A percentile compares a stretch with the other conserved stretches of the same genome.
Conservation (phyloP, 192 early-diverging fungal species). For the Kickxella alabastrina region DNA sequence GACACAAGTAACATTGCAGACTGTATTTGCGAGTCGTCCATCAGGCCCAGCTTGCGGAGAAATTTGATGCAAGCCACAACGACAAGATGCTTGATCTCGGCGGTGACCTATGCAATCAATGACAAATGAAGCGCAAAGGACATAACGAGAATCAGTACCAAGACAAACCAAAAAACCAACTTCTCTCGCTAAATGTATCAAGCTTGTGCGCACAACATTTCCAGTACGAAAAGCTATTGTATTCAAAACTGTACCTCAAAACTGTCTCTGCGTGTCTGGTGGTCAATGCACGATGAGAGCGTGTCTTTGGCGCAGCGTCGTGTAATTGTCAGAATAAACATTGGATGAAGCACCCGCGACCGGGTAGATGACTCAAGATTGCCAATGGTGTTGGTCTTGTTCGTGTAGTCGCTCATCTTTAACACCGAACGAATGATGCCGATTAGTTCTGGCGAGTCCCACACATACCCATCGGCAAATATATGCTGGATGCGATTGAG, state of each 20-base stretch:
- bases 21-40: slow-evolving; percentile 34
- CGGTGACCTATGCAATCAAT: background rate
- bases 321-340: slow-evolving; percentile 29
- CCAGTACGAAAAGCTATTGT: too few species aligned
- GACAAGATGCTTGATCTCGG: slow-evolving; percentile 20
- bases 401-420: slow-evolving; percentile 12
- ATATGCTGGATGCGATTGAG: slow-evolving; percentile 31
- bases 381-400: background rate
- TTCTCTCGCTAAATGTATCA: too few species aligned
- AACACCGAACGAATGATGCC: slow-evolving; percentile 13
- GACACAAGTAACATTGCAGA: background rate
- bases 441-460: slow-evolving; percentile 14
- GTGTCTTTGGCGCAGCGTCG: background rate
- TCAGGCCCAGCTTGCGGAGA: slow-evolving; percentile 26
- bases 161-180: too few species aligned
- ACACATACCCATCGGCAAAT: slow-evolving; percentile 11
- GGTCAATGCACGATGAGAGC: background rate
- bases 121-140: background rate
- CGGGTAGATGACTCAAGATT: background rate
- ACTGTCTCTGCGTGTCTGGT: background rate
- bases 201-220: too few species aligned
- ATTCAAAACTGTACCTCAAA: background rate
- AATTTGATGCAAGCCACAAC: slow-evolving; percentile 39
- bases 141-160: too few species aligned
- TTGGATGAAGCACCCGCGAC: slow-evolving; percentile 10